Base-by-base conservation (phyloP, 345 rosid genomes). In the Ceriops decandra region DNA sequence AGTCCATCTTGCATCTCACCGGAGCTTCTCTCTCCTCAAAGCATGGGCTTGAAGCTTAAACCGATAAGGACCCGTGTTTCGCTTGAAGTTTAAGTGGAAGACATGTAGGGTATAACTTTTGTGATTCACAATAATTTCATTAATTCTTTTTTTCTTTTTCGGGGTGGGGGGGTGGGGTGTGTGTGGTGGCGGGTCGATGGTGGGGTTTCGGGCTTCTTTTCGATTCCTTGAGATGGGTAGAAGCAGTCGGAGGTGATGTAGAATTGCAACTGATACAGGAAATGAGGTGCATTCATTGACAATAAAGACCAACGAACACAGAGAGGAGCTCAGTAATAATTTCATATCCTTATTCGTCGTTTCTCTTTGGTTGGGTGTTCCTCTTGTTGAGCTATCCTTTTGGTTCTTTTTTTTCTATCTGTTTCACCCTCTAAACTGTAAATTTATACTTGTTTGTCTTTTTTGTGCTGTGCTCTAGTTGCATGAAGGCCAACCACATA, bases 41-140 rank as follows among this genome's bases (percentile, higher is more conserved):
- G 93, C 86, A 92, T 95, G 99, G 99, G 99, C 0, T 79, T 95
- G 79, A 92, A 95, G 86, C 78, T 92, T 64, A 92, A 95, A 76
- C 99, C 99, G 0, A 95, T 95, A 16, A 92, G 86, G 82, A 95
- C 99, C 26, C 80, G 96, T 35, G 42, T 60, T 19, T 7, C 62
- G 10, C 3, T 66, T 35, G 71, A 73, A 42, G 35, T 73, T 21
- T 72, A 58, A 72, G 52, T 17, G 69, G 65, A 19, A 27, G 57
- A n/a, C 30, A 22, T 3, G 59, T 24, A 22, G 59, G 0, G 9
- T 54, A 10, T 21, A 24, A 22, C 49, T 42, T 42, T 42, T 42
- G 49, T 22, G 24, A 42, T 11, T 42, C 16, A 11, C 13, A 54
- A 22, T 22, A 24, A 56, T 21, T 56, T 56, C 30, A 21, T 56